These are phyloP conservation scores for Amaranthus cruentus DNA, from an alignment of 148 eudicot genomes.

Conservation along the genomic window DNA sequence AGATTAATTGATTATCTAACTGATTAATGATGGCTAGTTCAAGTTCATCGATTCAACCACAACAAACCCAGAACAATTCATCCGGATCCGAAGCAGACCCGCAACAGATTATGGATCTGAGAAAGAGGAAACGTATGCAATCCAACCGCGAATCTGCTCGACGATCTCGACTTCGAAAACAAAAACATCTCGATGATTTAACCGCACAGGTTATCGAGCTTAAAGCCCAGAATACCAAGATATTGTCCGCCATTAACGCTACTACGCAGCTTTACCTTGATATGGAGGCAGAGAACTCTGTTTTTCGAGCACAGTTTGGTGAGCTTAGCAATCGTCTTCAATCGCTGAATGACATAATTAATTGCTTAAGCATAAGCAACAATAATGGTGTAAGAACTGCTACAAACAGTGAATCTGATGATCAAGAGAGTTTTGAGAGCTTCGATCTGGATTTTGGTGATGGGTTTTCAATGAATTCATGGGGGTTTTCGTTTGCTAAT, in stretches of 20 bases:
- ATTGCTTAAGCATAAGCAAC: not conserved
- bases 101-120: constrained; percentile 21
- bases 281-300: constrained; percentile 62
- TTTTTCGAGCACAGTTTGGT: constrained; percentile 52
- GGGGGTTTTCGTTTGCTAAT: constrained; percentile 14
- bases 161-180: constrained; percentile 56
- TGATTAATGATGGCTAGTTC: constrained; percentile 2
- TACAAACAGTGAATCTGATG: not conserved
- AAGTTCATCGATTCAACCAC: constrained; percentile 1
- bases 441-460: constrained; percentile 26
- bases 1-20: not conserved
- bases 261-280: constrained; percentile 38
- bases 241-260: constrained; percentile 27
- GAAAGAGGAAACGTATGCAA: constrained; percentile 68
- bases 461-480: constrained; percentile 15
- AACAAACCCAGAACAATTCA: not conserved
- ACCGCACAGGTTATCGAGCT: constrained; percentile 30
- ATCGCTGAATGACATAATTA: constrained; percentile 49
- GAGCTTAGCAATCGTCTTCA: constrained; percentile 53
- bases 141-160: constrained; percentile 75
- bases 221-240: constrained; percentile 35
- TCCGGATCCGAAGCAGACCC: not conserved
- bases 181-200: constrained; percentile 54
- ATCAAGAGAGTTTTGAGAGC: constrained; percentile 17
- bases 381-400: not conserved